Evolutionary conservation across 495 filamentous ascomycete species (phyloP), one percentile per base, ranked within the genome.

Genomic region (Tetracladium setigerum): DNA sequence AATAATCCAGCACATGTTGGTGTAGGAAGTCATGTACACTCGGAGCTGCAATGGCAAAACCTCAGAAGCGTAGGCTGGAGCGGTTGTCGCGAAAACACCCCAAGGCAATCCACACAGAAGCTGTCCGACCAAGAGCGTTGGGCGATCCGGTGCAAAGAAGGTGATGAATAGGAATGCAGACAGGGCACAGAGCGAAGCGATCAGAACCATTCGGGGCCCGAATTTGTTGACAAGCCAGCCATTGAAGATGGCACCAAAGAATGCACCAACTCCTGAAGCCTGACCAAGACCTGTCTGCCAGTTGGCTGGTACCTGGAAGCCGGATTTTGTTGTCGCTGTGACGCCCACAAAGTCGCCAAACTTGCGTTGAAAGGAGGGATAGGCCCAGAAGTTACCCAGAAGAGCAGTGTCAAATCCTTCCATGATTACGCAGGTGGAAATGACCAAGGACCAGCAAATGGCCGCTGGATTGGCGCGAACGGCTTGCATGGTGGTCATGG

Each of bases 1-100:
- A 24, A 86, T 67, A 6, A 79, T 78, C 80, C 81, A 86, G 61
- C 80, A 83, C 59, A 82, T 73, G 57, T 83, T 84, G 58, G 84
- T 78, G 45, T 79, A 83, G 17, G 78, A 81, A 2, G 81, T 85
- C 32, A 85, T 59, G 52, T 81, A 82, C 1, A 73, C 68, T 15
- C 82, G 74, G 24, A 85, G 67, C 1, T 71, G 67, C 34, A 80
- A 70, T 5, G 82, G 82, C 19, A 68, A 72, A 15, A 84, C 78
- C 57, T 87, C 83, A 30, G 80, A 79, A 15, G 83, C 83, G 48
- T 87, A 87, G 11, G 81, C 79, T 46, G 78, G 72, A 34, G 79
- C 77, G 33, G 82, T 64, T 1, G 79, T 83, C 57, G 76, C 74
- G 74, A 27, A 67, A 62, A 50, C 33, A 36, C 47, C 48, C 40